Evolutionary conservation across 768 basidiomycete genomes (phyloP).

Genomic region (Tulasnella sp.): DNA sequence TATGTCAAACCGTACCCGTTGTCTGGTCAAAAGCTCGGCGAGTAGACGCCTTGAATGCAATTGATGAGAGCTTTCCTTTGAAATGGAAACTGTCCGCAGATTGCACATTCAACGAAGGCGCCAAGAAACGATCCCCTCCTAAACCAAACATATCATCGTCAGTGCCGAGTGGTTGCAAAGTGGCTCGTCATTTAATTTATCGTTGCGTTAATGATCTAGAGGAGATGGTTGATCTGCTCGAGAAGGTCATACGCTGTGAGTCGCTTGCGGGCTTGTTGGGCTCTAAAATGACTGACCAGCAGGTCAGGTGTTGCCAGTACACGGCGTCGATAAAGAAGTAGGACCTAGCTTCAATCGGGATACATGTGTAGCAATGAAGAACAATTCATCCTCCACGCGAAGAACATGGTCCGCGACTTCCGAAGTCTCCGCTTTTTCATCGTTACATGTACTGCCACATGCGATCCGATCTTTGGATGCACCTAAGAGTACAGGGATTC

Average conservation of each 20-base stretch:
- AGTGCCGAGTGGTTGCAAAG: background rate
- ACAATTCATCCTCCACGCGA: constrained; percentile 28
- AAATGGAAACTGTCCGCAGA: constrained; percentile 29
- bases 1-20: constrained; percentile 15
- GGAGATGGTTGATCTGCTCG: constrained; percentile 39
- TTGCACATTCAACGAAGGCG: constrained; percentile 37
- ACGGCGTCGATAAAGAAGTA: constrained; percentile 21
- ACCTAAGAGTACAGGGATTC: background rate
- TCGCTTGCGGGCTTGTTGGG: constrained; percentile 21
- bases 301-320: constrained; percentile 25
- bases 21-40: constrained; percentile 43
- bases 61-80: constrained; percentile 22
- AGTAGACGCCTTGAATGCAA: constrained; percentile 20
- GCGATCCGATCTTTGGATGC: background rate
- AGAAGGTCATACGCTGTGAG: constrained; percentile 36
- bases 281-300: constrained; percentile 22
- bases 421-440: background rate
- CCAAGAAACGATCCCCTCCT: constrained; percentile 46
- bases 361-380: constrained; percentile 13
- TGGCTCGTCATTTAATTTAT: constrained; percentile 15
- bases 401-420: constrained; percentile 18
- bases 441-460: background rate
- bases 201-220: constrained; percentile 45
- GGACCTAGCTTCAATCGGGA: constrained; percentile 10
- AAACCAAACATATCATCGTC: constrained; percentile 27